Base-by-base conservation (phyloP, 2,329 filamentous ascomycete species). In the Aspergillus piperis region DNA sequence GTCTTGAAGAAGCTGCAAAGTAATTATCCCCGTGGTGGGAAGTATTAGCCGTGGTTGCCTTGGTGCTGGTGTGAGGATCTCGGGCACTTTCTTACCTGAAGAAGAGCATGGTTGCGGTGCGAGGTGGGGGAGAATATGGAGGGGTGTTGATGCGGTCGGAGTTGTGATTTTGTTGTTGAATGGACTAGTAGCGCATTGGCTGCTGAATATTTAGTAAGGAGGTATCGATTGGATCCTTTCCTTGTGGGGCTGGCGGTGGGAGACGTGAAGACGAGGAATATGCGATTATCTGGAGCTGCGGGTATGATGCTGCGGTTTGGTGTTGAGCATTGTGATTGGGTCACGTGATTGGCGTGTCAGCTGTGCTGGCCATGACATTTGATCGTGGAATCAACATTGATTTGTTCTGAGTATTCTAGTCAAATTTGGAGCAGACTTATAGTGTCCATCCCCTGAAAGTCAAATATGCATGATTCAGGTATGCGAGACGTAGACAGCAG, bases 1-100 rank as follows among this genome's bases (percentile, higher is more conserved):
- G 94, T 98, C 80, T 98, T 98, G 88, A 98, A 98, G 83, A 97
- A 98, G 82, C 91, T 95, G 74, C 53, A 5, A 36, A 36, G 10
- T 30, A 30, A 1, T 36, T 13, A 36, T 13, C 11, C 32, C 32
- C 11, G 2, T 52, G 57, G 21, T n/a, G 30, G 27, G 27, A 1
- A 3, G 27, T 19, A 53, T 25, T 44, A 15, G 47, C 41, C 13
- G 47, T n/a, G 10, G 32, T 39, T 30, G 44, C 23, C 50, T 53
- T 48, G 30, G 25, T 54, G 27, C 27, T 17, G 1, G n/a, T 30
- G 4, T 7, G 17, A 17, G 21, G 25, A 23, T n/a, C 3, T 19
- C 10, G 32, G 13, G 15, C 1, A 23, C 8, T 42, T 36, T 62
- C 66, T 36, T 62, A 83, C 81, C 81, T 83, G 76, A 83, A 83